These are phyloP conservation scores for Ophiorrhiza pumila DNA, from an alignment of 257 asterid species.

Conservation along the genomic window DNA sequence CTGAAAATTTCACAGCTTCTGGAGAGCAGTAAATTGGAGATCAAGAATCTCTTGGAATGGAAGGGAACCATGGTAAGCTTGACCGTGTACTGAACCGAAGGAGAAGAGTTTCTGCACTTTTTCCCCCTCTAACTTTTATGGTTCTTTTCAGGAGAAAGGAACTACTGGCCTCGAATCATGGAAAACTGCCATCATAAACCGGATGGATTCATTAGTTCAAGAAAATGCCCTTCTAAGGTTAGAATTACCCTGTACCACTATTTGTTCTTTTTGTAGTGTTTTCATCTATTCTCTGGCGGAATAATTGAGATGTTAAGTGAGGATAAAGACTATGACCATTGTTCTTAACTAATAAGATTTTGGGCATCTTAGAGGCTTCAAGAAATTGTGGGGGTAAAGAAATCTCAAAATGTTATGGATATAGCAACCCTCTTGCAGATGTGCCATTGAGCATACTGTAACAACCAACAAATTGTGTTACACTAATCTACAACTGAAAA, in stretches of 20 bases:
- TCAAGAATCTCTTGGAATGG: conserved; percentile 74
- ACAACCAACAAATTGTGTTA: background rate
- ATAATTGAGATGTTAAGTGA: background rate
- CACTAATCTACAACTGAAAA: background rate
- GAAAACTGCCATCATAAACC: conserved; percentile 49
- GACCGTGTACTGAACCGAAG: background rate
- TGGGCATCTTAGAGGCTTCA: background rate
- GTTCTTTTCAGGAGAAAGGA: conserved; percentile 52
- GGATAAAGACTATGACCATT: background rate
- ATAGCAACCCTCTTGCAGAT: background rate
- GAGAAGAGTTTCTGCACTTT: conserved; percentile 4
- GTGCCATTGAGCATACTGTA: background rate
- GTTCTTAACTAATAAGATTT: background rate
- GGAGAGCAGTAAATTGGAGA: conserved; percentile 69
- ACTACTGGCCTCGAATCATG: conserved; percentile 65
- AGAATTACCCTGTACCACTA: conserved; percentile 21
- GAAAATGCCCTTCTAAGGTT: conserved; percentile 82
- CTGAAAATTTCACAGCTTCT: conserved; percentile 48
- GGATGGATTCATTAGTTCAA: conserved; percentile 52
- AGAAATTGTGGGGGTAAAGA: background rate
- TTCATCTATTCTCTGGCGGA: background rate
- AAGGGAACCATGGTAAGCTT: conserved; percentile 56
- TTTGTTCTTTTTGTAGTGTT: background rate
- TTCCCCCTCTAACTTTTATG: conserved; percentile 16
- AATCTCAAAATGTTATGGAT: background rate